Evolutionary conservation across 768 basidiomycete genomes (phyloP).

Genomic region (Amanita phalloides): DNA sequence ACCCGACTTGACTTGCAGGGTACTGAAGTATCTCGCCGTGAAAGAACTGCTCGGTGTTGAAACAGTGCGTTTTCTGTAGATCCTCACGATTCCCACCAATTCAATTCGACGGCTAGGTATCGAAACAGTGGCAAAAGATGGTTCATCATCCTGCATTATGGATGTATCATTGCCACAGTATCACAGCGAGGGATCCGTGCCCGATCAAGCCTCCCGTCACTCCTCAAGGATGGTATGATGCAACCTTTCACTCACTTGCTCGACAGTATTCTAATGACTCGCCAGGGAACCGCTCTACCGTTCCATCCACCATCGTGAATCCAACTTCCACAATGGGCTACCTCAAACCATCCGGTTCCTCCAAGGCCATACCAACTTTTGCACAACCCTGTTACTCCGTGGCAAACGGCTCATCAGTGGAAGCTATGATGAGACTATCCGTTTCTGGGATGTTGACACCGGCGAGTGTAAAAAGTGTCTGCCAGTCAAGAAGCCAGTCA

Average conservation of each 20-base stretch:
- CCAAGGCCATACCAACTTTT: slow-evolving; percentile 79
- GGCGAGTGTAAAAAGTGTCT: slow-evolving; percentile 62
- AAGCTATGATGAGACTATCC: slow-evolving; percentile 85
- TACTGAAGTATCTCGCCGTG: slow-evolving; percentile 47
- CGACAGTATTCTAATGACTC: neutral
- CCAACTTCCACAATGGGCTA: slow-evolving; percentile 66
- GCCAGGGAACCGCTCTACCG: slow-evolving; percentile 55
- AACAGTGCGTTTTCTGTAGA: slow-evolving; percentile 24
- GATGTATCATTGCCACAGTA: slow-evolving; percentile 63
- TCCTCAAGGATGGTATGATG: slow-evolving; percentile 63
- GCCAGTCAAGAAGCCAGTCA: slow-evolving; percentile 81
- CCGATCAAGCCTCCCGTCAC: slow-evolving; percentile 50
- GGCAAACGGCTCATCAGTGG: slow-evolving; percentile 82
- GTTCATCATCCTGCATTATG: slow-evolving; percentile 63
- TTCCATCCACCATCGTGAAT: slow-evolving; percentile 75
- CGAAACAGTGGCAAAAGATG: slow-evolving; percentile 32
- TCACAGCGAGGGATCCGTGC: slow-evolving; percentile 63
- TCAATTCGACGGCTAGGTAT: slow-evolving; percentile 24
- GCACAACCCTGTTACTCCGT: slow-evolving; percentile 68
- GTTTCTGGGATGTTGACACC: slow-evolving; percentile 79
- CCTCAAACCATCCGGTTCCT: slow-evolving; percentile 74
- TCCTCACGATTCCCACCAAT: slow-evolving; percentile 1
- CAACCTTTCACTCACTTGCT: neutral
- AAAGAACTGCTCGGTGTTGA: slow-evolving; percentile 52
- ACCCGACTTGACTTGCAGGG: slow-evolving; percentile 49